Evolutionary conservation across 108 stramenopile species (phyloP), one percentile per base, ranked within the genome.

Genomic region (Nitzschia sp.): DNA sequence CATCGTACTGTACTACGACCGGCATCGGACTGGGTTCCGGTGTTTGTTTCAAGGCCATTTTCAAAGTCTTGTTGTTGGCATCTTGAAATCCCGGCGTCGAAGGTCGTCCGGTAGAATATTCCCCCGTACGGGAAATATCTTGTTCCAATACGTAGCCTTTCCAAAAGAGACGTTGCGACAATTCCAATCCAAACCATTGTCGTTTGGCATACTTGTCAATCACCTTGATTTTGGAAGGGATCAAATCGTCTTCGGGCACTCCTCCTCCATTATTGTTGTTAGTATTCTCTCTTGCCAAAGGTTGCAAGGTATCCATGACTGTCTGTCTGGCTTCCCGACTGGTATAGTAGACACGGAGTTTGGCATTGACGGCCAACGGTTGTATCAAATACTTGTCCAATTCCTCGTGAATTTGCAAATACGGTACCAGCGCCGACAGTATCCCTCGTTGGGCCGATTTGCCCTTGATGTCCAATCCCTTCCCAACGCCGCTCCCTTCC

Each of bases 381-480:
- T 79, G 72, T 31, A 87, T 83, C 58, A 78, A 65, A 11, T 50
- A 57, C 63, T 87, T 86, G 58, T 90, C 81, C 23, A 45, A 34
- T 36, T 85, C 72, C 19, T 81, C 72, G 33, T 78, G 69, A 29
- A 90, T 85, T 65, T 90, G 89, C 30, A 90, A 53, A 69, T 84
- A 90, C 3, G 89, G 89, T 11, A 90, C 84, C 53, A 80, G 84
- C 26, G 73, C 85, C 3, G 73, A 75, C 30, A 88, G 55, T 29
- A 65, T 75, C 22, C 89, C 89, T 22, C 55, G 33, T 41, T 85
- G 85, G 56, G 89, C 88, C n/a, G 73, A 76, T 70, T 90, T 90
- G 21, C 88, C 88, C 47, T 90, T 90, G 55, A 90, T 85, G 45
- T 90, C 86, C 53, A 90, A 66, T 30, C 89, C 86, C 60, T 90